Base-by-base conservation (phyloP, 805 yeast species). In the Cyberlindnera mrakii region DNA sequence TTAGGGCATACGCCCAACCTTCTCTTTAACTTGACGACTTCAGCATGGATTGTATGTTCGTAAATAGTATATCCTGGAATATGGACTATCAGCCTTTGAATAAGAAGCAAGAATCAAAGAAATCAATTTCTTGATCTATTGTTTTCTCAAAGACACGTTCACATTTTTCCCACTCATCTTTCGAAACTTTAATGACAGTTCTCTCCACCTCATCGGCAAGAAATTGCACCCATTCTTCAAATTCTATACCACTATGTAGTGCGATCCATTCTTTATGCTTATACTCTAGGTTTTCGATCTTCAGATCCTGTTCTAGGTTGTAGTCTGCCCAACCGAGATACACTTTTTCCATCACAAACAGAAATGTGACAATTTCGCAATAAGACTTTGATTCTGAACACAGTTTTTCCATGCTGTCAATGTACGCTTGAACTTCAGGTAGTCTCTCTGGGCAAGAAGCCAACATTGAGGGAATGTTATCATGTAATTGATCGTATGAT, bases 271-370 rank as follows among this genome's bases (percentile, higher is more conserved):
- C 77, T 37, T 70, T 65, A 45, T 70, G 59, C 47, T 71, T 74
- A 66, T 71, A 75, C 20, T 63, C 65, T 48, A 46, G 2, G 59
- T 44, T 34, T 29, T 52, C 55, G 17, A 63, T 23, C 27, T 23
- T 23, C 11, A 2, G 27, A 23, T 23, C 27, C 13, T 23, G 27
- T 9, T 23, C 11, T 9, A 23, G 60, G 30, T 64, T 60, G 44
- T 63, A 52, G 29, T 70, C 65, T 1, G 78, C 79, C 82, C 81
- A 77, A 19, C 68, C 70, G 35, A 72, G 61, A 50, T 76, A 77
- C 1, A 73, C 74, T 34, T 65, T 64, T 48, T 76, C 82, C 70
- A 74, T 71, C 17, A 67, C 63, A 58, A 68, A 75, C 34, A 66
- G 44, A 30, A 64, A 64, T 2, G 78, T 72, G 33, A 74, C 60